Evolutionary conservation across 2,329 filamentous ascomycete species (phyloP), one percentile per base, ranked within the genome.

Genomic region (Allantophomopsis cytisporea): DNA sequence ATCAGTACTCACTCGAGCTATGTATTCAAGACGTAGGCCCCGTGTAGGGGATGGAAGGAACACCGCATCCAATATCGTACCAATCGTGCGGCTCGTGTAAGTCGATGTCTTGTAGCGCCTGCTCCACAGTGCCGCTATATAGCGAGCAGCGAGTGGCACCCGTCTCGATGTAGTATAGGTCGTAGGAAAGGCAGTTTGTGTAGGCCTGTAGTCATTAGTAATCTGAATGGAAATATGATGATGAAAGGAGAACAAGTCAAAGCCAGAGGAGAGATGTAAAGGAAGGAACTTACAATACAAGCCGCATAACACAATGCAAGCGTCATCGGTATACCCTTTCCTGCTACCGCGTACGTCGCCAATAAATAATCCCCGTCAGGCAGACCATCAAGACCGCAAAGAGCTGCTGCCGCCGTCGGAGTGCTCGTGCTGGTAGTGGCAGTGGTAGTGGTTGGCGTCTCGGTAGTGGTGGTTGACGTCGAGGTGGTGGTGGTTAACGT

Each of bases 221-320:
- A 28, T 3, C 3, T 28, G 23, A 12, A 3, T 4, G 23, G 23
- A 28, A 10, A 28, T 12, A 12, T 28, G 8, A 14, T 28, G 18
- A 35, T 23, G 23, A 7, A 15, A 7, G 37, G 8, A 28, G 13
- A 34, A 12, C 13, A 31, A 32, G n/a, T 35, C 41, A 39, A 21
- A 8, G 11, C 23, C 3, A 8, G 23, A 28, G 8, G 23, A 12
- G 18, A 20, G 18, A 20, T 20, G 7, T 20, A 4, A 10, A 8
- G 3, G 23, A 28, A 15, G 16, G 15, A 14, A 45, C 49, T 35
- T 33, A 50, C 62, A 38, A 47, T 45, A 45, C 63, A 66, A 50
- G 64, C 61, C 43, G 63, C 54, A 49, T 55, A 65, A 51, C 63
- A 65, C 2, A 60, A 61, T 41, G 59, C 50, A 7, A 62, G 49